Evolutionary conservation across 768 basidiomycete genomes (phyloP).

Genomic region (Russula lepida): DNA sequence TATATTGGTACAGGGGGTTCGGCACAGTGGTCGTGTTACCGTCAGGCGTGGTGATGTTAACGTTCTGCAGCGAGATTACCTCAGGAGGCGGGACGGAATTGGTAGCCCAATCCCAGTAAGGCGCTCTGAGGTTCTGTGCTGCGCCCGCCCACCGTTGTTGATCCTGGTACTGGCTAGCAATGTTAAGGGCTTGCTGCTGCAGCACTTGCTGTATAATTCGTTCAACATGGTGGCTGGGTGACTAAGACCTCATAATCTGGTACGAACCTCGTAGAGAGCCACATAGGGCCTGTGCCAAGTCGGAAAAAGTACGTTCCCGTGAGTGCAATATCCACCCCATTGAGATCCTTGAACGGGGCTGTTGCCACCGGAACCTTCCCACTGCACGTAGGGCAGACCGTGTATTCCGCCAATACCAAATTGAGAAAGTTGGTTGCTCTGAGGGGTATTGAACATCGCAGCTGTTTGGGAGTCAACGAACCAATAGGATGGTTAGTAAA

Average conservation of each 20-base stretch:
- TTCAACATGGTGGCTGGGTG: not conserved
- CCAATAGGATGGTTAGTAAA: not conserved
- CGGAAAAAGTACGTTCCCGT: slow-evolving; percentile 44
- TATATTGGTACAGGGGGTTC: slow-evolving; percentile 32
- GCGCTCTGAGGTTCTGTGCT: slow-evolving; percentile 33
- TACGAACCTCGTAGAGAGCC: not conserved
- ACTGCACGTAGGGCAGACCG: slow-evolving; percentile 39
- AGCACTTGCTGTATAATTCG: slow-evolving; percentile 36
- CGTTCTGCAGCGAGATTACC: slow-evolving; percentile 29
- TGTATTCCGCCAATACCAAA: slow-evolving; percentile 45
- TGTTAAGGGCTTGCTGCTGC: slow-evolving; percentile 32
- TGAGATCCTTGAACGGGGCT: slow-evolving; percentile 22
- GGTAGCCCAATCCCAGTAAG: slow-evolving; percentile 46
- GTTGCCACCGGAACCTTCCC: slow-evolving; percentile 34
- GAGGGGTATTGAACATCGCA: slow-evolving; percentile 26
- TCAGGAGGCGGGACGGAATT: slow-evolving; percentile 32
- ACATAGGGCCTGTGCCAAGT: slow-evolving; percentile 43
- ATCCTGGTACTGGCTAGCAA: slow-evolving; percentile 34
- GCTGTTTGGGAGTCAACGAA: slow-evolving; percentile 19
- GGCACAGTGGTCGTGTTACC: slow-evolving; percentile 24
- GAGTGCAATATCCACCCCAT: slow-evolving; percentile 44
- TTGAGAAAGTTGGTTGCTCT: slow-evolving; percentile 31
- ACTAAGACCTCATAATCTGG: not conserved
- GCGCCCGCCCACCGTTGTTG: slow-evolving; percentile 27
- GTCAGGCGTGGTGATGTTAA: slow-evolving; percentile 30